Evolutionary conservation across 164 flowering plant species (phyloP).

Genomic region (Berberis vulgaris): DNA sequence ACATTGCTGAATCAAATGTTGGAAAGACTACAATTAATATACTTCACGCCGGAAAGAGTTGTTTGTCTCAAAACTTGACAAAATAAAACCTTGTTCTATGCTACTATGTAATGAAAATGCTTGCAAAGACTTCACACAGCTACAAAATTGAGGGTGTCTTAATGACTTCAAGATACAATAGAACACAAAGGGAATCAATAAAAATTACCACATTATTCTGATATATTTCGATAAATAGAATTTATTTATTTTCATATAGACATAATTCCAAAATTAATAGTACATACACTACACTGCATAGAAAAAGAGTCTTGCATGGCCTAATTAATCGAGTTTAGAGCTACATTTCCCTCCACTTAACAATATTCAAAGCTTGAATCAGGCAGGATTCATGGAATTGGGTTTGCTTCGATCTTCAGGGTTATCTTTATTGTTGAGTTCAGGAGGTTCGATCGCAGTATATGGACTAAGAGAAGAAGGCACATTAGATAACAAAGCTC

Average conservation of each 20-base stretch:
- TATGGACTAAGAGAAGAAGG: constrained; percentile 15
- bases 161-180: no score
- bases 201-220: not conserved
- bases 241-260: not conserved
- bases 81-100: no score
- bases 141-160: no score
- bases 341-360: not conserved
- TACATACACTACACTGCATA: not conserved
- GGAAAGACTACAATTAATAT: no score
- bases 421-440: not conserved
- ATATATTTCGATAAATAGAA: not conserved
- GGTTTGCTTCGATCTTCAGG: constrained; percentile 4
- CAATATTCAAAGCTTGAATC: constrained; percentile 10
- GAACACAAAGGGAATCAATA: not conserved
- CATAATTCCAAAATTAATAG: not conserved
- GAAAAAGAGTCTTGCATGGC: not conserved
- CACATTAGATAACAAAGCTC: constrained; percentile 36
- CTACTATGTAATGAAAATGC: no score
- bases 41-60: no score
- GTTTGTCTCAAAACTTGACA: no score
- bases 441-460: constrained; percentile 4
- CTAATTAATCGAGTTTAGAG: not conserved
- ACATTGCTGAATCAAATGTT: no score
- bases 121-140: no score
- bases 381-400: constrained; percentile 1